Evolutionary conservation across 2,329 filamentous ascomycete genomes (phyloP).

Genomic region (Pseudocercospora fijiensis): DNA sequence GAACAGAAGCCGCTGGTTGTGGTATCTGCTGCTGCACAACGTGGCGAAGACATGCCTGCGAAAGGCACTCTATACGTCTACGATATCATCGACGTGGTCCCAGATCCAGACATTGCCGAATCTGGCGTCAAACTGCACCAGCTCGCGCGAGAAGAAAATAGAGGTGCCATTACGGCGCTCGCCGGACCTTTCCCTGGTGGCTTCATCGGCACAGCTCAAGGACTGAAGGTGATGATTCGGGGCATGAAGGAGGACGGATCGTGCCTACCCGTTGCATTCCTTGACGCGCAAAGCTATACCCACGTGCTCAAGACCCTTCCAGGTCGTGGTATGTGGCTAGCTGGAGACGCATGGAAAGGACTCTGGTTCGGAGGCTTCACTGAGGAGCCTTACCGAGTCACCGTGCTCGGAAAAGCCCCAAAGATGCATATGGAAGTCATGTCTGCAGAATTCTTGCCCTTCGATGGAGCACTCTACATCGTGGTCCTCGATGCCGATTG

Average conservation of each 20-base stretch:
- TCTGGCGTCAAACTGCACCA: slow-evolving; percentile 83
- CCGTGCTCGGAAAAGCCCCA: slow-evolving; percentile 79
- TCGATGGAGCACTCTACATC: slow-evolving; percentile 78
- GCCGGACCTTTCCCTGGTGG: slow-evolving; percentile 70
- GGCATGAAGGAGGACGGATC: slow-evolving; percentile 94
- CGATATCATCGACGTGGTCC: slow-evolving; percentile 87
- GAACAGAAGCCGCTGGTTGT: slow-evolving; percentile 79
- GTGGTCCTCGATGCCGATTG: slow-evolving; percentile 80
- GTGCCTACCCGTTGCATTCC: slow-evolving; percentile 88
- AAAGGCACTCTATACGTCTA: slow-evolving; percentile 86
- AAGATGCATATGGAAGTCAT: slow-evolving; percentile 74
- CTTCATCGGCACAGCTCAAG: slow-evolving; percentile 88
- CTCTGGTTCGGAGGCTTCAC: slow-evolving; percentile 96
- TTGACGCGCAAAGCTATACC: slow-evolving; percentile 96
- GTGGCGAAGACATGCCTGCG: slow-evolving; percentile 85
- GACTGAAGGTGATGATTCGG: slow-evolving; percentile 95
- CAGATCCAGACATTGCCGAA: slow-evolving; percentile 79
- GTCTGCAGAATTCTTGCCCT: slow-evolving; percentile 82
- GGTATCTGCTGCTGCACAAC: slow-evolving; percentile 80
- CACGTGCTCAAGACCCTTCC: slow-evolving; percentile 79
- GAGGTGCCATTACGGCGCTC: slow-evolving; percentile 84
- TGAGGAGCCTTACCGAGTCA: slow-evolving; percentile 95
- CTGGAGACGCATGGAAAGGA: slow-evolving; percentile 89
- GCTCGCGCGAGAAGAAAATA: slow-evolving; percentile 84
- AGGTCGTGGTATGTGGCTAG: slow-evolving; percentile 78